These are phyloP conservation scores for Narthecium ossifragum DNA, from an alignment of 106 monocot genomes.

Conservation along the genomic window DNA sequence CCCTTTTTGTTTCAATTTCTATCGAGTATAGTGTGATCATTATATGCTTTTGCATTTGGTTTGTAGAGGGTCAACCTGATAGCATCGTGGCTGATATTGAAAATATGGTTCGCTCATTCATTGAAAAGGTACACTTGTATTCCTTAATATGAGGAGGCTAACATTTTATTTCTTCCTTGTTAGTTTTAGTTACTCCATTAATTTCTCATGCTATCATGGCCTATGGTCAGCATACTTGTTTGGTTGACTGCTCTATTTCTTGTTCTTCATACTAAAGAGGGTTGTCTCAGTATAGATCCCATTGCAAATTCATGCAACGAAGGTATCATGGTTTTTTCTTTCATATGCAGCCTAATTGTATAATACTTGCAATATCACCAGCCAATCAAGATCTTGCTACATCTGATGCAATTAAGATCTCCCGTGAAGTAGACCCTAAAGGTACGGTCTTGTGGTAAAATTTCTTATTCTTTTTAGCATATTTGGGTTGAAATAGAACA, in stretches of 20 bases:
- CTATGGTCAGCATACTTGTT: too few species aligned
- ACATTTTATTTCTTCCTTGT: too few species aligned
- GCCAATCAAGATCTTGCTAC: conserved; percentile 97
- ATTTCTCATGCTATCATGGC: too few species aligned
- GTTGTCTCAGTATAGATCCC: too few species aligned
- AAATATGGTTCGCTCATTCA: conserved; percentile 83
- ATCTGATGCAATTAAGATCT: conserved; percentile 86
- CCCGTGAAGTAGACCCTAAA: conserved; percentile 84
- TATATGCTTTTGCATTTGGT: conserved; percentile 37
- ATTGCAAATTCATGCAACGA: too few species aligned
- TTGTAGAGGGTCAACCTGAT: conserved; percentile 74
- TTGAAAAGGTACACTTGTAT: conserved; percentile 58
- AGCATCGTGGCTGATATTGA: conserved; percentile 74
- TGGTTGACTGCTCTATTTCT: too few species aligned
- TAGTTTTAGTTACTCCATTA: too few species aligned
- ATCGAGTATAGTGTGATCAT: neutral
- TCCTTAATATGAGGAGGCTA: neutral
- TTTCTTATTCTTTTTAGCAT: too few species aligned
- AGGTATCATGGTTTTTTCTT: too few species aligned
- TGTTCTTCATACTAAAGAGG: too few species aligned
- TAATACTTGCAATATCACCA: conserved; percentile 89
- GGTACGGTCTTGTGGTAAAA: too few species aligned
- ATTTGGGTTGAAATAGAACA: too few species aligned
- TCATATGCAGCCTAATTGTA: conserved; percentile 68
- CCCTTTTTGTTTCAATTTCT: neutral